Base-by-base conservation (phyloP, 495 filamentous ascomycete genomes). In the Penicillium daleae region DNA sequence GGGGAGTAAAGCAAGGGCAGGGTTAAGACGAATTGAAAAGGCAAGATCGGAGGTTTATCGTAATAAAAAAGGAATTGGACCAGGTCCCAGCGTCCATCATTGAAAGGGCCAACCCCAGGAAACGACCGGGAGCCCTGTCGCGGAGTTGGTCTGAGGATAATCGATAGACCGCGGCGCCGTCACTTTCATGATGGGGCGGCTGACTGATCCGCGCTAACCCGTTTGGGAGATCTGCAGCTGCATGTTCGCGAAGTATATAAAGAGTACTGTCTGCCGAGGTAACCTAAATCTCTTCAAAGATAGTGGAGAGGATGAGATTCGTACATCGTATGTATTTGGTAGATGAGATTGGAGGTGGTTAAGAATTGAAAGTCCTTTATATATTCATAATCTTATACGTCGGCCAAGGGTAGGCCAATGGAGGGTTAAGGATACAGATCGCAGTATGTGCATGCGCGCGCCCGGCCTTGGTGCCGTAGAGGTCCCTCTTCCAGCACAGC, bases 371-470 rank as follows among this genome's bases (percentile, higher is more conserved):
- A 35, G 27, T 33, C 9, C 9, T 54, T 54, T 54, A 32, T 33
- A 54, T 35, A 54, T 22, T 54, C 31, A 32, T 54, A 26, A 54
- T 32, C 51, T 35, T 54, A 33, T 54, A 35, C 51, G 31, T 35
- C 7, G 51, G 17, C 19, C 42, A 22, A 22, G 29, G 12, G 50
- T 10, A 4, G 21, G 48, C 44, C 50, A 8, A 29, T 56, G 15
- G 22, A 56, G 52, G n/a, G 33, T 10, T 66, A 68, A 61, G 32
- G 31, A 69, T 69, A 60, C 57, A 61, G 35, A 48, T 62, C 56
- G 60, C 55, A 60, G 58, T 71, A 70, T 71, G 58, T 72, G 68
- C 67, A 70, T 67, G 64, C 51, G 59, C 35, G 31, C 54, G 53
- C 37, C 51, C 42, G 31, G 62, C 59, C 32, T 57, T 62, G 65